Evolutionary conservation across 495 filamentous ascomycete genomes (phyloP).

Genomic region (Penicillium lagena): DNA sequence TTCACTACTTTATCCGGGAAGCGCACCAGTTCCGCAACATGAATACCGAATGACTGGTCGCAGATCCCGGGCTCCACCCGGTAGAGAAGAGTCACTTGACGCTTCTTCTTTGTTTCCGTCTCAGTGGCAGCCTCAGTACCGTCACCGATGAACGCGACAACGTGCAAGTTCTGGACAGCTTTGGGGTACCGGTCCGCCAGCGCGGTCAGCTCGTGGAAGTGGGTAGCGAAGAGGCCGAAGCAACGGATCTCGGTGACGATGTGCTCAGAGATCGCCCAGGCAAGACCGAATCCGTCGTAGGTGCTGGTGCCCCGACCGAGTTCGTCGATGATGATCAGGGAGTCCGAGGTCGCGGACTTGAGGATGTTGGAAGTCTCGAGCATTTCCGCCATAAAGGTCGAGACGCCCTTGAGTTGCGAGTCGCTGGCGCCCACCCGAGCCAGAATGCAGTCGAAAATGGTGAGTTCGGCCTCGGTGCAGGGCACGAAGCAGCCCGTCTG

Average conservation of each 20-base stretch:
- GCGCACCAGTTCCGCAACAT: conserved; percentile 95
- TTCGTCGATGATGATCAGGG: conserved; percentile 97
- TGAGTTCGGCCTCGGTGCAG: conserved; percentile 81
- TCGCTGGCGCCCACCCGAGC: conserved; percentile 94
- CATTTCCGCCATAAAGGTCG: conserved; percentile 99
- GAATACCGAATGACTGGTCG: conserved; percentile 96
- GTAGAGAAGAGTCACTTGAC: conserved; percentile 93
- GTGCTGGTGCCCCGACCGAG: conserved; percentile 97
- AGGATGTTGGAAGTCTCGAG: conserved; percentile 97
- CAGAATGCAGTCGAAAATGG: conserved; percentile 96
- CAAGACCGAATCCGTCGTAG: conserved; percentile 96
- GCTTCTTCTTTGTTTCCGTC: conserved; percentile 39
- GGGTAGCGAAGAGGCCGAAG: conserved; percentile 91
- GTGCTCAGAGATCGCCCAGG: conserved; percentile 97
- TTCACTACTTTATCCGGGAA: conserved; percentile 97
- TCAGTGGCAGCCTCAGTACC: conserved; percentile 18
- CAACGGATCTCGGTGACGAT: conserved; percentile 93
- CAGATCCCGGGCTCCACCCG: conserved; percentile 92
- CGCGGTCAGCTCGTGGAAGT: conserved; percentile 97
- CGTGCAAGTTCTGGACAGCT: conserved; percentile 83
- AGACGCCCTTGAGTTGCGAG: conserved; percentile 94
- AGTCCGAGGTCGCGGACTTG: conserved; percentile 90
- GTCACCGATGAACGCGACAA: conserved; percentile 88
- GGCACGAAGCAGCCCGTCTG: conserved; percentile 97
- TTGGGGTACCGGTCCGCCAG: conserved; percentile 76